A percentile compares a stretch with the other conserved stretches of the same genome.
These are phyloP conservation scores for Fusarium luffae DNA, from an alignment of 2,329 filamentous ascomycete genomes.

Conservation along the genomic window DNA sequence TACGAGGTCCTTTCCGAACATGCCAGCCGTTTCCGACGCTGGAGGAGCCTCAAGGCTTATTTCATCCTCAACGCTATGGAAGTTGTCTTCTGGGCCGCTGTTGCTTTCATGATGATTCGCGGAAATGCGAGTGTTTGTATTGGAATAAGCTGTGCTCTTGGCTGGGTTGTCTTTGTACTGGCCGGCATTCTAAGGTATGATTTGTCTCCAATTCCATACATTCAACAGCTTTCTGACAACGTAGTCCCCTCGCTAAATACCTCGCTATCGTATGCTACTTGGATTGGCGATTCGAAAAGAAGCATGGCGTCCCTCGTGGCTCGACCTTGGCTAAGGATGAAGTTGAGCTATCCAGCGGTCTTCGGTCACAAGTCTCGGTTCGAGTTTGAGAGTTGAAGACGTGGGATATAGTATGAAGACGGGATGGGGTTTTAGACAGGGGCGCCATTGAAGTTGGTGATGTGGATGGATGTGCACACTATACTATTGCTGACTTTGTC, in stretches of 20 bases:
- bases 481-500: neutral
- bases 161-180: neutral
- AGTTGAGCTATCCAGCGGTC: neutral
- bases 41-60: conserved; percentile 4
- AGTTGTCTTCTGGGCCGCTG: conserved; percentile 2
- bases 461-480: neutral
- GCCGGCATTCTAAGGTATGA: conserved; percentile 3
- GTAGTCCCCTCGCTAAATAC: conserved; percentile 1
- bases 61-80: conserved; percentile 7
- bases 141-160: neutral
- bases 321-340: neutral
- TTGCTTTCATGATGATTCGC: conserved; percentile 2
- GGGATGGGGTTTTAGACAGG: neutral
- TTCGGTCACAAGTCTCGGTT: neutral
- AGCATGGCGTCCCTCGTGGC: neutral
- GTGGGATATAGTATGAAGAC: neutral
- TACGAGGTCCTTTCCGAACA: conserved; percentile 8
- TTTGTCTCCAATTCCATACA: rapidly evolving
- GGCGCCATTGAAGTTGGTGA: neutral
- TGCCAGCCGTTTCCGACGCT: neutral
- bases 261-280: conserved; percentile 2
- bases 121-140: neutral
- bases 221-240: neutral
- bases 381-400: neutral
- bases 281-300: conserved; percentile 17